A percentile compares a stretch with the other conserved stretches of the same genome.
Conservation (phyloP, 345 rosid species). For the Eucalyptus grandis region DNA sequence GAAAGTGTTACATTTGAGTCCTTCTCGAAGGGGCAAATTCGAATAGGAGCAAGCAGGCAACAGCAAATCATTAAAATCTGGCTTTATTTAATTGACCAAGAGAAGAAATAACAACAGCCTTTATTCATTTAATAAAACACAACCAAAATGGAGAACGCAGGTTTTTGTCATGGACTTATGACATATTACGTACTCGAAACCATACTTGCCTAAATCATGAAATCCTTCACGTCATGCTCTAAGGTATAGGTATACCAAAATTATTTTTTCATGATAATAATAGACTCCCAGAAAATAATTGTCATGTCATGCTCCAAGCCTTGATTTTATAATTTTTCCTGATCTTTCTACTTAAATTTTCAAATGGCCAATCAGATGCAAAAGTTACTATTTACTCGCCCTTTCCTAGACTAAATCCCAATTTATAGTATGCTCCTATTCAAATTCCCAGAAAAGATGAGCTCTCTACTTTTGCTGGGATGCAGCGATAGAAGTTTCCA, state of each 20-base stretch:
- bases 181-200: no score
- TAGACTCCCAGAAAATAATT: neutral
- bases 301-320: neutral
- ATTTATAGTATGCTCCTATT: no score
- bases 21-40: neutral
- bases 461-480: no score
- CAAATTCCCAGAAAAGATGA: no score
- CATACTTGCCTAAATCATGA: neutral
- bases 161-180: no score
- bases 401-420: neutral
- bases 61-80: neutral
- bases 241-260: neutral
- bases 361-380: neutral
- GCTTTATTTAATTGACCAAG: neutral
- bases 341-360: neutral
- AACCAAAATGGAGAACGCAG: no score
- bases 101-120: neutral
- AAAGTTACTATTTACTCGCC: no score
- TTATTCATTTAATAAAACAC: accelerated
- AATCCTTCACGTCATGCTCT: neutral
- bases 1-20: no score
- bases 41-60: neutral
- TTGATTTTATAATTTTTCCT: no score
- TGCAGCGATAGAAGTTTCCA: no score
- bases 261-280: neutral